Percentiles rank a stretch among this genome's conserved stretches.
Conservation (phyloP, 2,329 filamentous ascomycete species). For the Sporothrix humicola region DNA sequence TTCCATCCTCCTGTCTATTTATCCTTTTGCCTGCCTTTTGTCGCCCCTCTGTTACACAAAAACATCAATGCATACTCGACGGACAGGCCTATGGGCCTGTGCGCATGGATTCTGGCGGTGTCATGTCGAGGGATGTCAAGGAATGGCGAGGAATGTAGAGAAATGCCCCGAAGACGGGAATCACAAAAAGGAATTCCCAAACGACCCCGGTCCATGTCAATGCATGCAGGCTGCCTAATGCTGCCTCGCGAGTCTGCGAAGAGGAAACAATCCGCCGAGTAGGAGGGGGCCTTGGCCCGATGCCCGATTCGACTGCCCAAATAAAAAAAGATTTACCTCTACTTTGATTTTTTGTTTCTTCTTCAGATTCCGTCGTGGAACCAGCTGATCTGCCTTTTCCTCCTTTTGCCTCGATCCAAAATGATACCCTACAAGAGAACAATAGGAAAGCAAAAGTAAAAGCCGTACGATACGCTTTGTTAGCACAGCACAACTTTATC, state of each 20-base stretch:
- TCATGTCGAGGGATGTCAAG: background rate
- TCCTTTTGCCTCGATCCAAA: conserved; percentile 13
- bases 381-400: background rate
- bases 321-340: no score
- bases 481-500: background rate
- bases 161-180: no score
- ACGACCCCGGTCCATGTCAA: background rate
- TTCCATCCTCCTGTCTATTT: background rate
- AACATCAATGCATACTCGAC: background rate
- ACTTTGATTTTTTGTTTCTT: background rate
- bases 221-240: conserved; percentile 25
- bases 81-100: background rate
- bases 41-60: background rate
- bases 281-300: background rate
- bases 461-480: background rate
- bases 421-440: background rate
- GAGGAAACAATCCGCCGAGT: conserved; percentile 1
- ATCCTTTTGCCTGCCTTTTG: background rate
- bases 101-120: background rate
- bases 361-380: conserved; percentile 1
- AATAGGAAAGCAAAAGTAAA: no score
- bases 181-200: background rate
- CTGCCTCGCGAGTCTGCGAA: background rate
- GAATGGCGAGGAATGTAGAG: no score
- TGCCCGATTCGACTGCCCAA: no score